Conservation (phyloP, 2,329 filamentous ascomycete genomes). For the Penicillium palitans region DNA sequence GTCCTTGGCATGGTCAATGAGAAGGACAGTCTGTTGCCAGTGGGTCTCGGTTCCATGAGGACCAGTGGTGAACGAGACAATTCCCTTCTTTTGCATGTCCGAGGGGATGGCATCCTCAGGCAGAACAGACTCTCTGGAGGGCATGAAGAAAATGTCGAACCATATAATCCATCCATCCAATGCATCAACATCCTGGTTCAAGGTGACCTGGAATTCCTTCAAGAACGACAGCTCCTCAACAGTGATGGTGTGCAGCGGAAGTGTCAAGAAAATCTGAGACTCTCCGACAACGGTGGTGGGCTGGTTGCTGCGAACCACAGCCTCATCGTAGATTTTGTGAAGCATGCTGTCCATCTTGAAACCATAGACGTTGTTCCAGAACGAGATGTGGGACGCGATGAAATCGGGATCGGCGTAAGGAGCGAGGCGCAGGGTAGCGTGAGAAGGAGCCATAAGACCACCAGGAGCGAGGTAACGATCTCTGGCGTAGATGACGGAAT, state of each 20-base stretch:
- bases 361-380: constrained; percentile 91
- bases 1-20: constrained; percentile 62
- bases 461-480: constrained; percentile 80
- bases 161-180: constrained; percentile 89
- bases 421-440: constrained; percentile 78
- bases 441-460: constrained; percentile 82
- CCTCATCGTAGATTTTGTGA: constrained; percentile 75
- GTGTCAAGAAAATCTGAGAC: constrained; percentile 66
- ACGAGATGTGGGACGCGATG: constrained; percentile 72
- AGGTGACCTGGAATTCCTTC: constrained; percentile 62
- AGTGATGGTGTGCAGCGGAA: constrained; percentile 73
- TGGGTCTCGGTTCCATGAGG: constrained; percentile 76
- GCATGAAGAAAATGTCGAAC: constrained; percentile 92
- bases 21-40: constrained; percentile 81
- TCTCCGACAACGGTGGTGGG: constrained; percentile 55
- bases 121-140: constrained; percentile 53
- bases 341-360: constrained; percentile 95
- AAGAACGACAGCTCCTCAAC: constrained; percentile 74
- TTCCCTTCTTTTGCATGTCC: constrained; percentile 64
- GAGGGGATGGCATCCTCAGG: constrained; percentile 57
- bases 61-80: constrained; percentile 83
- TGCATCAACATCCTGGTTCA: constrained; percentile 63
- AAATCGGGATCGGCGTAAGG: constrained; percentile 77
- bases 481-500: constrained; percentile 83
- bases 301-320: constrained; percentile 71